phyloP scores from a whole-genome alignment of 208 protist genomes.

The Phytomonas francai region DNA sequence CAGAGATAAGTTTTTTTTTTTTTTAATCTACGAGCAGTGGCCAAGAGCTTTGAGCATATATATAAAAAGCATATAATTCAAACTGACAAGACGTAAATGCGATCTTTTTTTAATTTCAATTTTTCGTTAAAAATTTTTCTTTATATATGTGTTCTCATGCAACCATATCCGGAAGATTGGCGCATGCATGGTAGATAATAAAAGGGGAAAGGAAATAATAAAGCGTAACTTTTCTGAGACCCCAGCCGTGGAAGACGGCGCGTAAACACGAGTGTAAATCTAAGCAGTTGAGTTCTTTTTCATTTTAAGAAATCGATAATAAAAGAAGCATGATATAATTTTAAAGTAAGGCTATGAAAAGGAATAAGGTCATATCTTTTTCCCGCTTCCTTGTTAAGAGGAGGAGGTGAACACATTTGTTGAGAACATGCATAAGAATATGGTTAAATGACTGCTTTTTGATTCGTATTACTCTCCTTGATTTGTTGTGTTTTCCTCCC shows the following conservation, averaged over 20 bases:
- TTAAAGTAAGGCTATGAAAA: background rate
- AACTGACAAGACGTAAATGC: background rate
- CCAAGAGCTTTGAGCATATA: background rate
- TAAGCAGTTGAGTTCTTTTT: background rate
- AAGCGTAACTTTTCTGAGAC: background rate
- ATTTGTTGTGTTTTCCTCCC: background rate
- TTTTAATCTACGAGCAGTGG: background rate
- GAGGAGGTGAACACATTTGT: background rate
- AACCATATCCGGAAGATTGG: background rate
- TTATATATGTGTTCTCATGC: background rate
- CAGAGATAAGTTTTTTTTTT: background rate
- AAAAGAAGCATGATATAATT: background rate
- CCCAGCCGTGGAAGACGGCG: background rate
- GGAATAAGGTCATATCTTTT: background rate
- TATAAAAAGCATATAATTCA: background rate
- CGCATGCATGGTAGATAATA: background rate
- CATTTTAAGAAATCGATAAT: background rate
- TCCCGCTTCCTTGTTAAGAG: background rate
- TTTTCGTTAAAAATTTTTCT: background rate
- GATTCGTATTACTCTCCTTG: background rate
- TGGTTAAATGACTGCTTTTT: background rate
- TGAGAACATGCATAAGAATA: background rate
- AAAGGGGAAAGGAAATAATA: background rate
- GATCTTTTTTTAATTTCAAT: constrained; percentile 10
- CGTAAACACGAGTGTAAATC: background rate